Evolutionary conservation across 306 rosid species (phyloP).

Genomic region (Erythrophleum fordii): DNA sequence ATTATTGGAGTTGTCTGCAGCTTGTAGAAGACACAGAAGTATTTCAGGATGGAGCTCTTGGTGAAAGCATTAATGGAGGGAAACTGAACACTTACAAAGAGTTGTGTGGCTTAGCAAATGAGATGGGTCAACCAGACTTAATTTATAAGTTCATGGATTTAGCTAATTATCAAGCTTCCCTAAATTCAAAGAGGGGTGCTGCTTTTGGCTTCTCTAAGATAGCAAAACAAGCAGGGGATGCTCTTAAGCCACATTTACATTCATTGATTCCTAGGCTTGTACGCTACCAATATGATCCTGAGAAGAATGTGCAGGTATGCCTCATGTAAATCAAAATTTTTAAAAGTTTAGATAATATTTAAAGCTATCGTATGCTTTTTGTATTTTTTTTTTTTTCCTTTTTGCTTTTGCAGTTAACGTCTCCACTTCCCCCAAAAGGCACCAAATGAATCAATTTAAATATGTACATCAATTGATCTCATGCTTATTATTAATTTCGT

Average conservation of each 20-base stretch:
- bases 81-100: slow-evolving; percentile 94
- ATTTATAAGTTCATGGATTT: slow-evolving; percentile 98
- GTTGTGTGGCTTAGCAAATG: slow-evolving; percentile 93
- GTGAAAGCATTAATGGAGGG: slow-evolving; percentile 81
- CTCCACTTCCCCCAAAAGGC: neutral
- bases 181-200: slow-evolving; percentile 94
- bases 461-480: slow-evolving; percentile 20
- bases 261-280: slow-evolving; percentile 89
- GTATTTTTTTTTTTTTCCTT: neutral
- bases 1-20: slow-evolving; percentile 48
- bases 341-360: neutral
- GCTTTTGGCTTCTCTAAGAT: slow-evolving; percentile 98
- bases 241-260: slow-evolving; percentile 80
- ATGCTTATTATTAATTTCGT: slow-evolving; percentile 21
- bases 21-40: slow-evolving; percentile 95
- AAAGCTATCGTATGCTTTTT: slow-evolving; percentile 16
- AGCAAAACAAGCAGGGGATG: slow-evolving; percentile 96
- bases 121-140: slow-evolving; percentile 98
- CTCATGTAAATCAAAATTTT: neutral
- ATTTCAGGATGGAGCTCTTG: slow-evolving; percentile 91
- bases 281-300: slow-evolving; percentile 98
- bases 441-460: slow-evolving; percentile 17
- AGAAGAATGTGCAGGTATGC: slow-evolving; percentile 93
- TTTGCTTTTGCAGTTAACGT: neutral
- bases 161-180: slow-evolving; percentile 92